Conservation (phyloP, 768 basidiomycete genomes). For the Pleurotus djamor region DNA sequence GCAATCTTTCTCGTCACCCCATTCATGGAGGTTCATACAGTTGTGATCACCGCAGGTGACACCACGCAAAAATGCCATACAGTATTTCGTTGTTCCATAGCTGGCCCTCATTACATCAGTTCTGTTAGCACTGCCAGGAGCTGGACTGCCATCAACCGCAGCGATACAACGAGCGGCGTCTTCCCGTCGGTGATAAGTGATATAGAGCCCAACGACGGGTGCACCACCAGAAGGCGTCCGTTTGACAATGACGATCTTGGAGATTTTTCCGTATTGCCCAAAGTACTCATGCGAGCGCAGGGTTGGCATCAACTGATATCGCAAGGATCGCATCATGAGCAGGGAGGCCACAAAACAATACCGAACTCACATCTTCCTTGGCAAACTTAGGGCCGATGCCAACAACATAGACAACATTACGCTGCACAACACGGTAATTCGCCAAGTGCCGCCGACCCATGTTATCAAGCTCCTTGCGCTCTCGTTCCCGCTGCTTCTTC, state of each 20-base stretch:
- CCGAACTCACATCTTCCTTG: constrained; percentile 83
- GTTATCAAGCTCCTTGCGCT: constrained; percentile 91
- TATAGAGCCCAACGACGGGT: constrained; percentile 89
- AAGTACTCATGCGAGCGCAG: constrained; percentile 96
- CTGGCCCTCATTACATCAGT: constrained; percentile 86
- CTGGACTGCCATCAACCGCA: constrained; percentile 89
- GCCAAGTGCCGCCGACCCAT: constrained; percentile 83
- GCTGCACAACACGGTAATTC: constrained; percentile 95
- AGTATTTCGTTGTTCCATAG: constrained; percentile 97
- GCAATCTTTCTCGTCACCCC: constrained; percentile 98
- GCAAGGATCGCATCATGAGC: constrained; percentile 11
- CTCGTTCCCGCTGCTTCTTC: constrained; percentile 93
- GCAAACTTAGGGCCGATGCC: constrained; percentile 93
- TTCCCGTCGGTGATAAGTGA: constrained; percentile 92
- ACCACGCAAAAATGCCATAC: constrained; percentile 91
- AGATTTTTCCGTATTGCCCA: constrained; percentile 98
- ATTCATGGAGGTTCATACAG: constrained; percentile 96
- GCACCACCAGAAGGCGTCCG: constrained; percentile 73
- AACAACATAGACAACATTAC: constrained; percentile 94
- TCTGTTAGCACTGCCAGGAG: constrained; percentile 79
- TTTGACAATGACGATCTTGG: constrained; percentile 91
- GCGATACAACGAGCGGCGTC: constrained; percentile 93
- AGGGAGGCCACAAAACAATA: not conserved
- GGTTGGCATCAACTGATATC: constrained; percentile 77
- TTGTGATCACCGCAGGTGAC: constrained; percentile 80